phyloP scores from a whole-genome alignment of 768 basidiomycete genomes.

The Coprinopsis strossmayeri region DNA sequence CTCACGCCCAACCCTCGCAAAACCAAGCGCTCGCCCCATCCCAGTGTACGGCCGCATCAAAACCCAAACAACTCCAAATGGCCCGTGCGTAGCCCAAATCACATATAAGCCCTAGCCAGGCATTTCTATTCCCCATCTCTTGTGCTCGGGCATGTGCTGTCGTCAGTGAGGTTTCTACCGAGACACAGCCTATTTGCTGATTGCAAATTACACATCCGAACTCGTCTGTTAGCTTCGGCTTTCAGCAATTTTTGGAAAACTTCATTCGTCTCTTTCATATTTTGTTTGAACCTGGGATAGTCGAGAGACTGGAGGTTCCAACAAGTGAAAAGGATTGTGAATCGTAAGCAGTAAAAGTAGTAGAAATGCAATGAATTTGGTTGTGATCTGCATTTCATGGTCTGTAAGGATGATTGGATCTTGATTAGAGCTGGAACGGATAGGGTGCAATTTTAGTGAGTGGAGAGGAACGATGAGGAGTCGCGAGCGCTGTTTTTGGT shows the following conservation, averaged over 20 bases:
- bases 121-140: constrained; percentile 49
- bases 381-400: no score
- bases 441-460: no score
- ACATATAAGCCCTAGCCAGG: constrained; percentile 33
- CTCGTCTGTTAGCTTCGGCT: constrained; percentile 85
- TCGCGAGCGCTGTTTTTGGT: no score
- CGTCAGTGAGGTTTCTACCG: constrained; percentile 94
- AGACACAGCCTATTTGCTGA: constrained; percentile 92
- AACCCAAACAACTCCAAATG: constrained; percentile 19
- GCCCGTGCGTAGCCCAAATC: constrained; percentile 42
- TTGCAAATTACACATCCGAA: constrained; percentile 98
- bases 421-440: no score
- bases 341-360: no score
- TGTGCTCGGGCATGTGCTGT: constrained; percentile 95
- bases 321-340: no score
- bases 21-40: not conserved
- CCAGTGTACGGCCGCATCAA: not conserved
- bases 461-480: no score
- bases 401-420: no score
- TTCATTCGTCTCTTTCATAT: no score
- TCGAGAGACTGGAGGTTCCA: no score
- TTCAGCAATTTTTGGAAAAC: constrained; percentile 88
- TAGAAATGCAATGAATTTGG: no score
- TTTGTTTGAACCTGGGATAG: no score
- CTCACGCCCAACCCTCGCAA: not conserved